phyloP scores from a whole-genome alignment of 352 stramenopile species.

The Phytophthora fragariae region DNA sequence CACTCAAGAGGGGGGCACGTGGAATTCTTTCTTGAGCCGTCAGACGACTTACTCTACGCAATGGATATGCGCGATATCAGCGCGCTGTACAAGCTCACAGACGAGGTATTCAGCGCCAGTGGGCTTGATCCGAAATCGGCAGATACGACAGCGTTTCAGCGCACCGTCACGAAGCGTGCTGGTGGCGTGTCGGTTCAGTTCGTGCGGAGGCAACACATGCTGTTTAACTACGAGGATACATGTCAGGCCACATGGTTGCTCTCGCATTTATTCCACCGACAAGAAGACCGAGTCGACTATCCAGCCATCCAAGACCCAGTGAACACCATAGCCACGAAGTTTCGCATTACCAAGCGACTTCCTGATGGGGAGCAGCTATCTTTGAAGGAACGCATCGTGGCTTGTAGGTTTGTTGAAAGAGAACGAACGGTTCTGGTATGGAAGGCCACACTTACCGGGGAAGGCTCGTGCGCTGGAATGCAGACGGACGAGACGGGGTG shows the following conservation, averaged over 20 bases:
- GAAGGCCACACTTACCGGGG: slow-evolving; percentile 8
- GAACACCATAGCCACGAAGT: slow-evolving; percentile 7
- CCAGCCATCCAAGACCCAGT: not conserved
- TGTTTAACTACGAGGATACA: slow-evolving; percentile 15
- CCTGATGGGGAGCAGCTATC: not conserved
- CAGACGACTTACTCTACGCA: slow-evolving; percentile 6
- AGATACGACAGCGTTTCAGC: slow-evolving; percentile 9
- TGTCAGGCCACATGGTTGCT: slow-evolving; percentile 10
- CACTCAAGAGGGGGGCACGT: not conserved
- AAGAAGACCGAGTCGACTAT: slow-evolving; percentile 7
- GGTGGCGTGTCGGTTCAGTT: not conserved
- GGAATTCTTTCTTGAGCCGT: not conserved
- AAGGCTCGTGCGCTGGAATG: slow-evolving; percentile 1
- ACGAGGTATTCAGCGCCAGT: slow-evolving; percentile 1
- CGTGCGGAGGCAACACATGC: slow-evolving; percentile 10
- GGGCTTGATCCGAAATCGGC: not conserved
- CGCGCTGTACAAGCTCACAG: slow-evolving; percentile 2
- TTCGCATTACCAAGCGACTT: slow-evolving; percentile 8
- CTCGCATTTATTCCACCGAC: slow-evolving; percentile 8
- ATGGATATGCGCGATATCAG: slow-evolving; percentile 8
- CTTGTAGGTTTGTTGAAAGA: not conserved
- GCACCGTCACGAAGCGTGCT: not conserved
- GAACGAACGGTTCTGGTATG: slow-evolving; percentile 6
- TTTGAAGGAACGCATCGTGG: not conserved
- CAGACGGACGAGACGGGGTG: slow-evolving; percentile 18